Base-by-base conservation (phyloP, 371 early-diverging fungal genomes). In the Quaeritorhiza haematococci region DNA sequence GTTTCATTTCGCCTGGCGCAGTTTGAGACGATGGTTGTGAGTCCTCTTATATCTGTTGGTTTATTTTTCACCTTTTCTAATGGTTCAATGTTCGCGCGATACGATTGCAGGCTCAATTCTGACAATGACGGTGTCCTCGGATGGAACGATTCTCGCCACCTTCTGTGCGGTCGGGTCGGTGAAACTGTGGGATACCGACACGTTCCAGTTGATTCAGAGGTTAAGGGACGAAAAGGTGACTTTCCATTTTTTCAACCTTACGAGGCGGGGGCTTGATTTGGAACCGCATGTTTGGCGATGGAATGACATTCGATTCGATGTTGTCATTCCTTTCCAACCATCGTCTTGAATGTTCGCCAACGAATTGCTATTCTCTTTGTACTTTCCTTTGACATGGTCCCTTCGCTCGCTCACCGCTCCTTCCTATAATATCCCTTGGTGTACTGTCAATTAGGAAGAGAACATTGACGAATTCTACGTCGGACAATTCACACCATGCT, bases 381-480 rank as follows among this genome's bases (percentile, higher is more conserved):
- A n/a, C n/a, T n/a, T n/a, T n/a, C n/a, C n/a, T n/a, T n/a, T n/a
- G n/a, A n/a, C n/a, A n/a, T n/a, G n/a, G n/a, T n/a, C n/a, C n/a
- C 26, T 15, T 19, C 3, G 19, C 27, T 33, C 7, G 19, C 17
- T 15, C 13, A 33, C 28, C 8, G 4, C 0, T 24, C 44, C 17
- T 6, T 19, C n/a, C 24, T 21, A 29, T 53, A 19, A 17, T 61
- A 0, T 33, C 30, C 17, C 17, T 64, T 27, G n/a, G n/a, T n/a
- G 8, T n/a, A 1, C 21, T 26, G 21, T 33, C 29, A 3, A 3
- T 3, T 35, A 75, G 53, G 94, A 94, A 64, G 55, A 71, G 5
- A 78, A 93, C 51, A 92, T 94, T 63, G 94, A 94, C 62, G 94
- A 94, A 61, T 92, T 86, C 55, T 92, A 87, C 52, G 84, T 86